These are phyloP conservation scores for Fraxinus quadrangulata DNA, from an alignment of 257 asterid genomes.

Conservation along the genomic window DNA sequence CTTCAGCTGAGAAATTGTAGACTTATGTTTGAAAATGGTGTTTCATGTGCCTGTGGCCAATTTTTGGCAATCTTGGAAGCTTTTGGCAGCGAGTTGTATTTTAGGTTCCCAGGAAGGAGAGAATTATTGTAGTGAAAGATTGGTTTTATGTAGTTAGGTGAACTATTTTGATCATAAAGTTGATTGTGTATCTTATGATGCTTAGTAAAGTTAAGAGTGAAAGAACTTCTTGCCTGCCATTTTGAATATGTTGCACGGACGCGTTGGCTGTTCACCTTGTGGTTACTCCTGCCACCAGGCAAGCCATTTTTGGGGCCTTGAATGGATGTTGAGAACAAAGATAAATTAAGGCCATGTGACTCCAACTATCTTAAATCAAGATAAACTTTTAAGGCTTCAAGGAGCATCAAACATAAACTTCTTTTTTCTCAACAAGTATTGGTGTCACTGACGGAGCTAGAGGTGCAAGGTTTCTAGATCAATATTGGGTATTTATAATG, in stretches of 20 bases:
- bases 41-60: not conserved
- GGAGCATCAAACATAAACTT: not conserved
- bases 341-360: not conserved
- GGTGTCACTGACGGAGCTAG: not conserved
- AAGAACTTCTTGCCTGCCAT: not conserved
- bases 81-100: not conserved
- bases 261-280: not conserved
- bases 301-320: not conserved
- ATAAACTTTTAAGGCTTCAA: not conserved
- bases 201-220: not conserved
- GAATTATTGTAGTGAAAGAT: not conserved
- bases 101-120: not conserved
- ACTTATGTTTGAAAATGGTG: not conserved
- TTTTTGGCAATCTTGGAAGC: not conserved
- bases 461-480: not conserved
- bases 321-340: not conserved
- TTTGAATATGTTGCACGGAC: not conserved
- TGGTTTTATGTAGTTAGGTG: not conserved
- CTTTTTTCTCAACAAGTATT: not conserved
- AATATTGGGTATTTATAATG: not conserved
- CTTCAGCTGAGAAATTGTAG: not conserved
- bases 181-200: not conserved
- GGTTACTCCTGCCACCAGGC: not conserved
- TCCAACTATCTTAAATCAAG: not conserved
- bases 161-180: not conserved